Conservation (phyloP, 2,329 filamentous ascomycete genomes). For the Fusarium decemcellulare region DNA sequence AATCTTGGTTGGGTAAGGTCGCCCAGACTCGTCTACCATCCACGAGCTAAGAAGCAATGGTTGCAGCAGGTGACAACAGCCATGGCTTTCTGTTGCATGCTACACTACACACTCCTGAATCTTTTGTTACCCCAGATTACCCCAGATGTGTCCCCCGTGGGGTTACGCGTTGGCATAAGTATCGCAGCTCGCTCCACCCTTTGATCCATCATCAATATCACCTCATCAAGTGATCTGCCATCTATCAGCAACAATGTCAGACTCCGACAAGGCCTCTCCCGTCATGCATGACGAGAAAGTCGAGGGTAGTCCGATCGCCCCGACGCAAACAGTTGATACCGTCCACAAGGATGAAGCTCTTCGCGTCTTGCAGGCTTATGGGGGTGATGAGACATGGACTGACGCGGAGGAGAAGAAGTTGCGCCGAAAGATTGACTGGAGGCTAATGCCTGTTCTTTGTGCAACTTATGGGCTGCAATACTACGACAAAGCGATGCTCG, state of each 20-base stretch:
- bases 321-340: constrained; percentile 28
- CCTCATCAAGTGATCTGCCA: background rate
- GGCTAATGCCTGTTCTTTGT: constrained; percentile 61
- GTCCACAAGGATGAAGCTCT: constrained; percentile 49
- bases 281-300: constrained; percentile 22
- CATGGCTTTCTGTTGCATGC: background rate
- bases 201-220: background rate
- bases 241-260: constrained; percentile 29
- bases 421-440: constrained; percentile 48
- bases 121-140: constrained; percentile 17
- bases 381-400: constrained; percentile 59
- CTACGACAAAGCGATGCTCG: constrained; percentile 68
- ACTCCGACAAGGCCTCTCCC: constrained; percentile 34
- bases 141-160: constrained; percentile 17
- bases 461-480: constrained; percentile 62
- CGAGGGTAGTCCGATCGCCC: background rate
- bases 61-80: background rate
- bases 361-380: constrained; percentile 57
- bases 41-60: too few species aligned
- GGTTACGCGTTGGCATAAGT: constrained; percentile 29
- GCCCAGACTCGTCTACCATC: constrained; percentile 6
- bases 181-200: constrained; percentile 14
- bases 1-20: constrained; percentile 19
- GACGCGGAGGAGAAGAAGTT: constrained; percentile 58
- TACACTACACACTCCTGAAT: background rate